Evolutionary conservation across 768 basidiomycete species (phyloP).

Genomic region (Mrakia frigida): DNA sequence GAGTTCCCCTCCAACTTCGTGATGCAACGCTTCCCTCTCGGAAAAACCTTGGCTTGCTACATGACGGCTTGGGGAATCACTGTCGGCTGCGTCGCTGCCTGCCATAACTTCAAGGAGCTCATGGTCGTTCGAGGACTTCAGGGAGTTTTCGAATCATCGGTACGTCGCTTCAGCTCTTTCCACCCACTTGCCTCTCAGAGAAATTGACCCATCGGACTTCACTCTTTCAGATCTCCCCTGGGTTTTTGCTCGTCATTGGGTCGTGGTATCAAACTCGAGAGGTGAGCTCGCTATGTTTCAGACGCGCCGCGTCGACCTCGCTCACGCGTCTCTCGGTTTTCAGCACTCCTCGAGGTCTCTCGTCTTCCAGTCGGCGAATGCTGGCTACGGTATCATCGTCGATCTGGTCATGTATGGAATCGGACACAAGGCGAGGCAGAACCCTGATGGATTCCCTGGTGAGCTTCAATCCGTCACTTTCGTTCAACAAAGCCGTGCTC

Average conservation of each 20-base stretch:
- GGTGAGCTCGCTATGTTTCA: too few species aligned
- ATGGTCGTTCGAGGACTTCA: slow-evolving; percentile 15
- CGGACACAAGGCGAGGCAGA: background rate
- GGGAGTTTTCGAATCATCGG: slow-evolving; percentile 4
- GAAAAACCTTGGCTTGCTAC: slow-evolving; percentile 7
- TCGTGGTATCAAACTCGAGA: slow-evolving; percentile 27
- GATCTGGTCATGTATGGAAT: slow-evolving; percentile 23
- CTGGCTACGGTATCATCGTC: slow-evolving; percentile 17
- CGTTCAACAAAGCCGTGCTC: too few species aligned
- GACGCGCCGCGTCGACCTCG: too few species aligned
- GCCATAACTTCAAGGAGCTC: slow-evolving; percentile 18
- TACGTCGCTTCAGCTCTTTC: background rate
- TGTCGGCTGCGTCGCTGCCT: slow-evolving; percentile 14
- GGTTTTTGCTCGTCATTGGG: slow-evolving; percentile 23
- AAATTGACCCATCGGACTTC: background rate
- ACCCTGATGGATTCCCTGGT: too few species aligned
- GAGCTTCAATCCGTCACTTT: too few species aligned
- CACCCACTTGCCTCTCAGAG: background rate
- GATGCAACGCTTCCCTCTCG: slow-evolving; percentile 32
- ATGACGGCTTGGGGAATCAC: slow-evolving; percentile 17
- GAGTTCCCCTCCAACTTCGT: slow-evolving; percentile 37
- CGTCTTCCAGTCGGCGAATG: slow-evolving; percentile 22
- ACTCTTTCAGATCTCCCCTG: background rate
- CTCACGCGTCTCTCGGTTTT: too few species aligned
- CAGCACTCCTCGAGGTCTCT: slow-evolving; percentile 13